Conservation (phyloP, 768 basidiomycete genomes). For the Plicaturopsis crispa region DNA sequence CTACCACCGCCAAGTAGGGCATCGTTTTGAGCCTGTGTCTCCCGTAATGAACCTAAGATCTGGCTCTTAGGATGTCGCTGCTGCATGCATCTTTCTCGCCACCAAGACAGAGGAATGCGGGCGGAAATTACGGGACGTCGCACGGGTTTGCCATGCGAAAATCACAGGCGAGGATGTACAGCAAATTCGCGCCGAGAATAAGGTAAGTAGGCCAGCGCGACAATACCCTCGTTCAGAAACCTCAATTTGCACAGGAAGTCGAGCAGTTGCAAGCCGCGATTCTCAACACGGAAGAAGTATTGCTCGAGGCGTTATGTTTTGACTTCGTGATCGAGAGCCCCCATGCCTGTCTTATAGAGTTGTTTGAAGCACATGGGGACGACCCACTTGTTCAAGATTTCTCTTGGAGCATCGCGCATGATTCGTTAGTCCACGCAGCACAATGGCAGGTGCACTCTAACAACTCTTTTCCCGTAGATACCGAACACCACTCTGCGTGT, state of each 20-base stretch:
- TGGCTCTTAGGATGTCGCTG: constrained; percentile 64
- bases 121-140: constrained; percentile 79
- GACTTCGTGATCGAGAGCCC: constrained; percentile 77
- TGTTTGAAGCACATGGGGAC: constrained; percentile 51
- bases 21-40: constrained; percentile 5
- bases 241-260: constrained; percentile 47
- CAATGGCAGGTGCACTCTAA: neutral
- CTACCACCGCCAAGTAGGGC: constrained; percentile 65
- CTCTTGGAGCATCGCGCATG: constrained; percentile 83
- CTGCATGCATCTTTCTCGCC: constrained; percentile 79
- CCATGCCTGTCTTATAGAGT: constrained; percentile 66
- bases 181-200: constrained; percentile 54
- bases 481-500: constrained; percentile 70
- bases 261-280: constrained; percentile 65
- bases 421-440: constrained; percentile 51
- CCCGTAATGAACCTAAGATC: neutral
- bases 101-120: constrained; percentile 92
- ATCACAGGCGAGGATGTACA: constrained; percentile 45
- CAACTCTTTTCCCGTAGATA: constrained; percentile 36
- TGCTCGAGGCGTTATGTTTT: constrained; percentile 80
- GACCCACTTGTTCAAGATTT: constrained; percentile 54
- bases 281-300: constrained; percentile 65
- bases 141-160: constrained; percentile 68
- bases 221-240: neutral
- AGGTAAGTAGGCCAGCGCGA: constrained; percentile 45